Evolutionary conservation across 768 basidiomycete genomes (phyloP).

Genomic region (Agaricus subrufescens): DNA sequence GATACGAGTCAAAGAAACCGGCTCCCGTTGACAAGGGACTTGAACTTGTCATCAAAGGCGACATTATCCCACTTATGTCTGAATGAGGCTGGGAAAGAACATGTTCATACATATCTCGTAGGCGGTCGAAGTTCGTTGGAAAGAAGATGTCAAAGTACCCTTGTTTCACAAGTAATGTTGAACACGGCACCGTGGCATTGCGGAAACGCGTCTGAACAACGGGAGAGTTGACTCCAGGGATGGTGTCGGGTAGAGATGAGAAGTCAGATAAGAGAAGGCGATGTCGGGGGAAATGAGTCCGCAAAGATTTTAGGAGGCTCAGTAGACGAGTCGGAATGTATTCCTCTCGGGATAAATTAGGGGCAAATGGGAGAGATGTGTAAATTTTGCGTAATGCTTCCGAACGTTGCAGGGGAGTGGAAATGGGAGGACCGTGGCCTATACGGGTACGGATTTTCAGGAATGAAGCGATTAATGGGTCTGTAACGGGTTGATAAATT

Average conservation of each 20-base stretch:
- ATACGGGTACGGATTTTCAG: conserved; percentile 62
- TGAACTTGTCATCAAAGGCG: conserved; percentile 47
- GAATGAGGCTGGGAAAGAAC: conserved; percentile 58
- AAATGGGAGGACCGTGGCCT: conserved; percentile 53
- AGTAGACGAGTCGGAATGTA: conserved; percentile 91
- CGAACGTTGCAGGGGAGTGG: conserved; percentile 49
- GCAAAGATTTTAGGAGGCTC: conserved; percentile 76
- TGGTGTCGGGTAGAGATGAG: conserved; percentile 78
- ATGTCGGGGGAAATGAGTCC: conserved; percentile 84
- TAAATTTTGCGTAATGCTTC: conserved; percentile 61
- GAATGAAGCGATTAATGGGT: conserved; percentile 79
- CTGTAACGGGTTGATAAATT: conserved; percentile 78
- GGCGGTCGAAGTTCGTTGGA: conserved; percentile 82
- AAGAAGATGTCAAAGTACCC: conserved; percentile 99
- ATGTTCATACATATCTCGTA: conserved; percentile 89
- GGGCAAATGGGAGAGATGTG: conserved; percentile 75
- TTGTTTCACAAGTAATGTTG: conserved; percentile 87
- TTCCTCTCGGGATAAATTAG: conserved; percentile 84
- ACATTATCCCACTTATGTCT: conserved; percentile 34
- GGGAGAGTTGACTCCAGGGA: conserved; percentile 74
- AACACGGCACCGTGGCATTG: conserved; percentile 82
- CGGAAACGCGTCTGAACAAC: conserved; percentile 94
- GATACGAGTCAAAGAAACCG: conserved; percentile 70
- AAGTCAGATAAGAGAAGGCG: conserved; percentile 95
- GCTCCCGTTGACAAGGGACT: conserved; percentile 49